Percentiles rank a stretch among this genome's conserved stretches.
These are phyloP conservation scores for Microascus cirrosus DNA, from an alignment of 2,329 filamentous ascomycete genomes.

Conservation along the genomic window DNA sequence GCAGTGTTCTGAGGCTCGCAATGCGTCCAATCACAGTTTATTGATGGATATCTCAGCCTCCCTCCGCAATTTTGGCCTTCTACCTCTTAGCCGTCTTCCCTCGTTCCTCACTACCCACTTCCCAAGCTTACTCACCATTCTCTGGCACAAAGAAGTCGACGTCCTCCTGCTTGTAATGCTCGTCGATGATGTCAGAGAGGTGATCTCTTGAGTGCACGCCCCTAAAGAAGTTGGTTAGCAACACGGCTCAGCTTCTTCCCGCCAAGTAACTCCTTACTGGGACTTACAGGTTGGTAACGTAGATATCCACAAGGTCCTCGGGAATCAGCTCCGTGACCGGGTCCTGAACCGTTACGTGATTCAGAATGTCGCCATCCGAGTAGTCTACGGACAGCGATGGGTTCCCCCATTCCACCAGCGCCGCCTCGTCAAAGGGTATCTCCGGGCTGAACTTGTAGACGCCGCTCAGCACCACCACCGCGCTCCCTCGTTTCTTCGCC, in stretches of 20 bases:
- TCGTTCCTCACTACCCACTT: too few species aligned
- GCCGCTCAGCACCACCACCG: conserved; percentile 80
- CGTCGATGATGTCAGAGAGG: conserved; percentile 60
- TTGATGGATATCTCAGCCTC: not conserved
- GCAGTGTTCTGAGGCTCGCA: not conserved
- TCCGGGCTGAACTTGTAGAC: conserved; percentile 92
- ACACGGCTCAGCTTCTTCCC: not conserved
- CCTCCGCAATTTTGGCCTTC: not conserved
- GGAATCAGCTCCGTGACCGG: conserved; percentile 76
- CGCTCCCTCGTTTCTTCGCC: conserved; percentile 69
- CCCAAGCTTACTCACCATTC: not conserved
- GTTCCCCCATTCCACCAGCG: conserved; percentile 78
- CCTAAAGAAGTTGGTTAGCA: conserved; percentile 20
- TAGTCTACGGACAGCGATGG: conserved; percentile 67
- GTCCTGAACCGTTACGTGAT: conserved; percentile 66
- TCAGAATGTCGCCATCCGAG: conserved; percentile 68
- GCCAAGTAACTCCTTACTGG: not conserved
- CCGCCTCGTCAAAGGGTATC: conserved; percentile 72
- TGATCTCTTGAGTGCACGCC: conserved; percentile 61
- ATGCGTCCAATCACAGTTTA: not conserved
- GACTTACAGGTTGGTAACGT: conserved; percentile 65
- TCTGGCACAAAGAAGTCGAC: conserved; percentile 43
- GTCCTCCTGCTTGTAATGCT: conserved; percentile 67
- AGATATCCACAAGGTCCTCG: conserved; percentile 63
- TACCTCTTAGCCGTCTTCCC: not conserved